Evolutionary conservation across 2,329 filamentous ascomycete genomes (phyloP).

Genomic region (Polychaeton citri): DNA sequence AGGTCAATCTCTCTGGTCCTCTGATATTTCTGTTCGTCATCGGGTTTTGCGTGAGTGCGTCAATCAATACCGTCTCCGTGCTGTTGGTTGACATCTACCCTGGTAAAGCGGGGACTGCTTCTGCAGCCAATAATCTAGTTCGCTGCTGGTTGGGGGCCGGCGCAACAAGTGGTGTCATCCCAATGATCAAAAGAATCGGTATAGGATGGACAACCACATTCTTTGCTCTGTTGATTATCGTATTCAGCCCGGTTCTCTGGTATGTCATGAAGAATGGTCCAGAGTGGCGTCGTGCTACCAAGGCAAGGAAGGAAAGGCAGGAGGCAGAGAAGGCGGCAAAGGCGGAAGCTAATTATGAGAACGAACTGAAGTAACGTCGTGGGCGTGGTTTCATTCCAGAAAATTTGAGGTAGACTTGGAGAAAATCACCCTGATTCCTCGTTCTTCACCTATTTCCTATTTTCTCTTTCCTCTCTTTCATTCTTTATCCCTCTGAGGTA

Average conservation of each 20-base stretch:
- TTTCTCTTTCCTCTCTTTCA: too few relatives aligned
- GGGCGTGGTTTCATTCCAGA: too few relatives aligned
- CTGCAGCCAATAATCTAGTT: constrained; percentile 31
- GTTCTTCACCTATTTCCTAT: too few relatives aligned
- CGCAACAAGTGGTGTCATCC: constrained; percentile 25
- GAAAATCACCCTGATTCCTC: too few relatives aligned
- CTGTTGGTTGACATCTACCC: constrained; percentile 35
- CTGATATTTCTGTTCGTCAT: constrained; percentile 15
- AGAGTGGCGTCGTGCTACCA: constrained; percentile 9
- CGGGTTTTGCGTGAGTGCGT: constrained; percentile 25
- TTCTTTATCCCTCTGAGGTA: too few relatives aligned
- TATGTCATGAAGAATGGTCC: constrained; percentile 13
- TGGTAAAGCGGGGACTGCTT: constrained; percentile 26
- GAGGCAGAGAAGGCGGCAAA: not conserved
- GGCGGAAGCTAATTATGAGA: too few relatives aligned
- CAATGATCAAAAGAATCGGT: constrained; percentile 26
- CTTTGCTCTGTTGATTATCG: constrained; percentile 15
- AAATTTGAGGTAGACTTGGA: too few relatives aligned
- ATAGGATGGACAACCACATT: constrained; percentile 30
- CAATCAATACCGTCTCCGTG: constrained; percentile 32
- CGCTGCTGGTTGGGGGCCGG: constrained; percentile 32
- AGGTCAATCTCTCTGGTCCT: constrained; percentile 14
- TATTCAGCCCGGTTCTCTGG: constrained; percentile 8
- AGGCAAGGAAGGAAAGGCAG: not conserved
- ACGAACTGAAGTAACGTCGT: too few relatives aligned